Conservation (phyloP, 352 stramenopile species). For the Globisporangium acanthophoron region DNA sequence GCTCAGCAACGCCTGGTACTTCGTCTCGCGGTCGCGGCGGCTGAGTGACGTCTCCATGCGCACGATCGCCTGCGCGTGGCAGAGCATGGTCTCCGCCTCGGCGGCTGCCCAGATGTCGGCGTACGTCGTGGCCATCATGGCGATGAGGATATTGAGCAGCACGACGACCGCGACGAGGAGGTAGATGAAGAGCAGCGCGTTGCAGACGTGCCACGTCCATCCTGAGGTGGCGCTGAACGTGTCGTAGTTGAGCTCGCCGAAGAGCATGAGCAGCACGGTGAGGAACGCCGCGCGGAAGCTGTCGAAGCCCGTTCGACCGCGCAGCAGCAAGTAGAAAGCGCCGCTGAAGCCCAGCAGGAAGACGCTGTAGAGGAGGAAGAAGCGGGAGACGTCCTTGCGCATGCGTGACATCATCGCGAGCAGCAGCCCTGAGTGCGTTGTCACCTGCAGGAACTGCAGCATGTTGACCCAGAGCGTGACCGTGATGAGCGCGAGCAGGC, state of each 20-base stretch:
- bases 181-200: constrained; percentile 14
- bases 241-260: constrained; percentile 38
- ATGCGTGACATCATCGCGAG: constrained; percentile 79
- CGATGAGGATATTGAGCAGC: constrained; percentile 35
- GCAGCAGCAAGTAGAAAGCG: constrained; percentile 67
- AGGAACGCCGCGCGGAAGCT: constrained; percentile 55
- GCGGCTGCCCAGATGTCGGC: constrained; percentile 14
- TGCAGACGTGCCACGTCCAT: constrained; percentile 13
- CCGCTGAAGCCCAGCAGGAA: constrained; percentile 69
- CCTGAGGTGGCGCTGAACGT: constrained; percentile 6
- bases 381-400: constrained; percentile 59
- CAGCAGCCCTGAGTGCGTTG: constrained; percentile 45
- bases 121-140: constrained; percentile 33
- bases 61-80: constrained; percentile 16
- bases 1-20: constrained; percentile 6
- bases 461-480: constrained; percentile 67
- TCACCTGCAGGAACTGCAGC: constrained; percentile 68
- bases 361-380: constrained; percentile 63
- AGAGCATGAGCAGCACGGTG: constrained; percentile 73
- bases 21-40: not conserved
- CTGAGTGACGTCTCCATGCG: constrained; percentile 16
- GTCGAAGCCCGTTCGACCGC: constrained; percentile 45
- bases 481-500: constrained; percentile 44
- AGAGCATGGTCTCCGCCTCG: constrained; percentile 12
- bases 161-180: constrained; percentile 22